phyloP scores from a whole-genome alignment of 495 filamentous ascomycete genomes.

The Chaetomium tenue region DNA sequence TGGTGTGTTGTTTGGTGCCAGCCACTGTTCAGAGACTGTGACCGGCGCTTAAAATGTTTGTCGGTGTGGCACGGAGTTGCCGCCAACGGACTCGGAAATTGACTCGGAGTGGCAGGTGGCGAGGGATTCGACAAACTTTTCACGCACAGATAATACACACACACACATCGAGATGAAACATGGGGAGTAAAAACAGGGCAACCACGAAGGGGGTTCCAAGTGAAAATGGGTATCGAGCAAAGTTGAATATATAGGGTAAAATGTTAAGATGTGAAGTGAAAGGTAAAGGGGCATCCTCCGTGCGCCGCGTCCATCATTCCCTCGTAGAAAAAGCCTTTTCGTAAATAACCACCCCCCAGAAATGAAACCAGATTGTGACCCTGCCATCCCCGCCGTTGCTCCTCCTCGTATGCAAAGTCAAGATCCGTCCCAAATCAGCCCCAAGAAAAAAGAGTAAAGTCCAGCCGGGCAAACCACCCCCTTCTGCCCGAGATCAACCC shows the following conservation, averaged over 20 bases:
- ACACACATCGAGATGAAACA: not conserved
- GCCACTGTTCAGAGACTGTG: too few species aligned
- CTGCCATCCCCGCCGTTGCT: constrained; percentile 13
- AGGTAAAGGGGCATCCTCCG: constrained; percentile 3
- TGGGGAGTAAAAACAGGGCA: not conserved
- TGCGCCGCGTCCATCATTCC: constrained; percentile 19
- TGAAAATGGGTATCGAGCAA: constrained; percentile 31
- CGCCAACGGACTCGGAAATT: too few species aligned
- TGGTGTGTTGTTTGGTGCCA: too few species aligned
- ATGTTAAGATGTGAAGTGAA: constrained; percentile 22
- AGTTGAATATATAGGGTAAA: constrained; percentile 18
- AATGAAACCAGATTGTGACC: constrained; percentile 20
- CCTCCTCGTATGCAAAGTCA: constrained; percentile 15
- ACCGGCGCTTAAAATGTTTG: too few species aligned
- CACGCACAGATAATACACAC: too few species aligned
- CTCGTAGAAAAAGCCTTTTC: constrained; percentile 15
- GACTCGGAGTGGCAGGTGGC: too few species aligned
- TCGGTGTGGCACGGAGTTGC: too few species aligned
- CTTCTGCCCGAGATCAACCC: constrained; percentile 8
- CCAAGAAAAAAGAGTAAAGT: constrained; percentile 8
- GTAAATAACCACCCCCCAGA: constrained; percentile 15
- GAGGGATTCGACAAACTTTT: too few species aligned
- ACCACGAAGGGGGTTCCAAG: not conserved
- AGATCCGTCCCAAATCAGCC: constrained; percentile 20
- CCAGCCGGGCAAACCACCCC: constrained; percentile 16